A percentile compares a stretch with the other conserved stretches of the same genome.
Evolutionary conservation across 805 yeast species (phyloP).

Genomic region (Cephaloascus albidus): DNA sequence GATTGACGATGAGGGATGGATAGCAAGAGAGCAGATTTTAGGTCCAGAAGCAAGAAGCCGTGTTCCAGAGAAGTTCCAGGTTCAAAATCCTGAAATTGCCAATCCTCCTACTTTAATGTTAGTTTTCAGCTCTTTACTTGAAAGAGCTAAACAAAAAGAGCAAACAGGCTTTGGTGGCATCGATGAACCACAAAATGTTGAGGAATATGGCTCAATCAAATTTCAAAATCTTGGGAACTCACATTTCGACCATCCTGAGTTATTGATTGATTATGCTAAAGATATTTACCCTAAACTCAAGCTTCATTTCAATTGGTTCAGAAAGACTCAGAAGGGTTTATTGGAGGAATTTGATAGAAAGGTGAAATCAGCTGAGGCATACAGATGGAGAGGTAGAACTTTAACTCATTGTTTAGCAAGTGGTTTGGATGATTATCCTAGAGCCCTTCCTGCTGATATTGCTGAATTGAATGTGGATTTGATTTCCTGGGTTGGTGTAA

Average conservation of each 20-base stretch:
- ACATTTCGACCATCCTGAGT: conserved; percentile 48
- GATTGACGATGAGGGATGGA: conserved; percentile 92
- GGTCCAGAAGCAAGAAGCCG: conserved; percentile 85
- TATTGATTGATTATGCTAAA: conserved; percentile 47
- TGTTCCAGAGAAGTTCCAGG: conserved; percentile 77
- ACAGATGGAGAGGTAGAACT: conserved; percentile 92
- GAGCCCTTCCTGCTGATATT: conserved; percentile 69
- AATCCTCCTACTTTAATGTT: conserved; percentile 93
- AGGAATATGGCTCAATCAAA: conserved; percentile 9
- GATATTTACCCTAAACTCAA: conserved; percentile 69
- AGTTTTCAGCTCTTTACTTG: conserved; percentile 50
- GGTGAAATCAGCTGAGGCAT: conserved; percentile 48
- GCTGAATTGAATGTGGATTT: conserved; percentile 90
- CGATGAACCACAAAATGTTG: conserved; percentile 17
- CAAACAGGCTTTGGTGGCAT: conserved; percentile 13
- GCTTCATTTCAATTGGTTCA: conserved; percentile 78
- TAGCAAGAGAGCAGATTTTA: conserved; percentile 88
- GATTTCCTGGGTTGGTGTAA: conserved; percentile 87
- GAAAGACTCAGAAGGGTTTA: conserved; percentile 71
- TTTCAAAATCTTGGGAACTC: conserved; percentile 33
- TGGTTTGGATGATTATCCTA: conserved; percentile 93
- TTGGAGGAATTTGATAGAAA: conserved; percentile 59
- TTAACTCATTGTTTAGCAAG: conserved; percentile 79
- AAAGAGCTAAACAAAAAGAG: conserved; percentile 15
- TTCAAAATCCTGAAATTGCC: conserved; percentile 83